Conservation (phyloP, 108 stramenopile species). For the Epithemia pelagica region DNA sequence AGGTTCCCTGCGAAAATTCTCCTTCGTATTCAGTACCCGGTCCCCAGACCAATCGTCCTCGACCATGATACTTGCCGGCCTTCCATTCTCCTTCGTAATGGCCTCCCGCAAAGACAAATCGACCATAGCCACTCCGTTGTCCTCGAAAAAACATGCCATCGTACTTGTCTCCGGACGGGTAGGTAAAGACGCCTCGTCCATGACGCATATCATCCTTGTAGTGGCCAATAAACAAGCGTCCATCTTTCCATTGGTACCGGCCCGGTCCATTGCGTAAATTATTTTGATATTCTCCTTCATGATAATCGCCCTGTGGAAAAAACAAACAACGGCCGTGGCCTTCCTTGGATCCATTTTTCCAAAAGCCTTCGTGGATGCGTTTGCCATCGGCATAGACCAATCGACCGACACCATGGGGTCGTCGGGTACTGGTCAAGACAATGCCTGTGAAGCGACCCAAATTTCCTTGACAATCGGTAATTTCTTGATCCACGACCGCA, state of each 20-base stretch:
- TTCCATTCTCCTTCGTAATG: conserved; percentile 21
- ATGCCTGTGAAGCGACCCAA: conserved; percentile 27
- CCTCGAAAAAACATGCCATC: conserved; percentile 15
- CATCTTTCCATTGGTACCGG: conserved; percentile 31
- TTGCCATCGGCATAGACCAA: conserved; percentile 31
- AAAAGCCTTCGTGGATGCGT: conserved; percentile 37
- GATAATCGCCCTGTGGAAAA: conserved; percentile 15
- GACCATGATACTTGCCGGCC: conserved; percentile 19
- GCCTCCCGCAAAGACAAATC: not conserved
- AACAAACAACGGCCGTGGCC: conserved; percentile 31
- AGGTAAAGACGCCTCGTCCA: conserved; percentile 29
- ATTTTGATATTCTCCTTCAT: conserved; percentile 24
- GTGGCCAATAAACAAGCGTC: conserved; percentile 20
- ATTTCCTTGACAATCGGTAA: conserved; percentile 21
- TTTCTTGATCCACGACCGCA: conserved; percentile 20
- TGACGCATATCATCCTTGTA: conserved; percentile 21
- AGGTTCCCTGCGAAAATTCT: conserved; percentile 4
- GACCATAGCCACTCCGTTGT: conserved; percentile 11
- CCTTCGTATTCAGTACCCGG: conserved; percentile 4
- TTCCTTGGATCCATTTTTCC: conserved; percentile 24
- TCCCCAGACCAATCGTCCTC: conserved; percentile 10
- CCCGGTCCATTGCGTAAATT: conserved; percentile 26
- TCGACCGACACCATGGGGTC: conserved; percentile 34
- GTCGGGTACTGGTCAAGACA: conserved; percentile 5
- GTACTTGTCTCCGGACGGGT: conserved; percentile 28